Evolutionary conservation across 768 basidiomycete genomes (phyloP), one percentile per base, ranked within the genome.

Genomic region (Phanerochaete sordida): DNA sequence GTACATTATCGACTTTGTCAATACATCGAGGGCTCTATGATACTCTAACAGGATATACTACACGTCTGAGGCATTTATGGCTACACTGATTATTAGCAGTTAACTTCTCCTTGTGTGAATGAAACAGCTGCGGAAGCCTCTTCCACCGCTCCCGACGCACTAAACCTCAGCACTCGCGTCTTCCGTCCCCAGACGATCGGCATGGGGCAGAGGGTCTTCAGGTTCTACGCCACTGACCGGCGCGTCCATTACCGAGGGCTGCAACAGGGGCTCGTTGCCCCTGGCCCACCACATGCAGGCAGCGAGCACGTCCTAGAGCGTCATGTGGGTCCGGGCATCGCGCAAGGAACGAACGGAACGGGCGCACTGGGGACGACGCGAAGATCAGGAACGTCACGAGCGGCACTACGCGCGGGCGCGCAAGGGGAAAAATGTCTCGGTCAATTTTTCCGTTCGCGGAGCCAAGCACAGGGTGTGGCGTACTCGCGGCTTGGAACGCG

Each of bases 311-410:
- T 55, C 53, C 59, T 55, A 33, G 27, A 44, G 12, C 19, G 39
- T 43, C 39, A 19, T 43, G 19, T 19, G 19, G 19, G 39, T 43
- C 39, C 8, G 8, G 4, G 8, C 4, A 9, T 9, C 8, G 19
- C 39, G 5, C 4, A 19, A 43, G 4, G 19, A 4, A 43, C 5
- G 4, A 6, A 43, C 39, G 19, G 19, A 43, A 43, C 23, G 45
- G 19, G 8, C 49, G 13, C 21, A 60, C 60, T 16, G 21, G 11
- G 33, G 53, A 44, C 2, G 59, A 49, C 24, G 52, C 65, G 31
- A 65, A 61, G 23, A 62, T 62, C 35, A 61, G 31, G 44, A 62
- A 64, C 3, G 64, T 68, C 7, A 27, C 53, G 21, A 67, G 56
- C 19, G 66, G 66, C 61, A 64, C 66, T 67, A 48, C n/a, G n/a